Percentiles rank a stretch among this genome's conserved stretches.
These are phyloP conservation scores for Sicyos edulis DNA, from an alignment of 306 rosid species.

Conservation along the genomic window DNA sequence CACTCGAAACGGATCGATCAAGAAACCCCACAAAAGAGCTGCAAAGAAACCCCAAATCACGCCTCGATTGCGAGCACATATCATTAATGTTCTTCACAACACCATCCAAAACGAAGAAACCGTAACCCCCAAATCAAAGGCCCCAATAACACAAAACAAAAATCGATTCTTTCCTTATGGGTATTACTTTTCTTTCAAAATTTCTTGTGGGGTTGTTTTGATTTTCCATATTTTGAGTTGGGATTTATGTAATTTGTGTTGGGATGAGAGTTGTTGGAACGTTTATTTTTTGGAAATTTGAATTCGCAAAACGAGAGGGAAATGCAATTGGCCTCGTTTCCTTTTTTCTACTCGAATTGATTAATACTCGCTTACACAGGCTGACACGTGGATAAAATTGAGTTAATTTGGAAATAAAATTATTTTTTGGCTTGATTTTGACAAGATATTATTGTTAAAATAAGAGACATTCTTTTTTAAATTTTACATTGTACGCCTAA, in stretches of 20 bases:
- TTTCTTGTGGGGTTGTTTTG: slow-evolving; percentile 22
- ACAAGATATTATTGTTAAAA: too few relatives aligned
- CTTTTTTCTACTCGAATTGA: background rate
- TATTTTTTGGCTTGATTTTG: too few relatives aligned
- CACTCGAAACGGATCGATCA: slow-evolving; percentile 45
- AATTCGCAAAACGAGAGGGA: slow-evolving; percentile 72
- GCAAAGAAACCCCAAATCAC: slow-evolving; percentile 39
- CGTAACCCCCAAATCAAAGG: background rate
- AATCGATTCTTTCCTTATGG: slow-evolving; percentile 2
- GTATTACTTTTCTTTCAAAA: slow-evolving; percentile 21
- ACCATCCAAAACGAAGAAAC: too few relatives aligned
- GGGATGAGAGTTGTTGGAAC: slow-evolving; percentile 40
- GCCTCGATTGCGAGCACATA: slow-evolving; percentile 42
- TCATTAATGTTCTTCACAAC: slow-evolving; percentile 34
- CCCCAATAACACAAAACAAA: background rate
- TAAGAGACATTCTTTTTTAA: too few relatives aligned
- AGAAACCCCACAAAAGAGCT: slow-evolving; percentile 51
- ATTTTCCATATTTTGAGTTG: slow-evolving; percentile 1
- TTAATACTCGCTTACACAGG: background rate
- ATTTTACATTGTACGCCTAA: too few relatives aligned
- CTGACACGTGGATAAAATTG: too few relatives aligned
- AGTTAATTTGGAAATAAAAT: too few relatives aligned
- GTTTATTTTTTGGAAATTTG: slow-evolving; percentile 59
- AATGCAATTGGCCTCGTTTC: slow-evolving; percentile 29
- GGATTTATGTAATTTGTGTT: slow-evolving; percentile 16